Conservation (phyloP, 2,329 filamentous ascomycete species). For the Fusarium begoniae region DNA sequence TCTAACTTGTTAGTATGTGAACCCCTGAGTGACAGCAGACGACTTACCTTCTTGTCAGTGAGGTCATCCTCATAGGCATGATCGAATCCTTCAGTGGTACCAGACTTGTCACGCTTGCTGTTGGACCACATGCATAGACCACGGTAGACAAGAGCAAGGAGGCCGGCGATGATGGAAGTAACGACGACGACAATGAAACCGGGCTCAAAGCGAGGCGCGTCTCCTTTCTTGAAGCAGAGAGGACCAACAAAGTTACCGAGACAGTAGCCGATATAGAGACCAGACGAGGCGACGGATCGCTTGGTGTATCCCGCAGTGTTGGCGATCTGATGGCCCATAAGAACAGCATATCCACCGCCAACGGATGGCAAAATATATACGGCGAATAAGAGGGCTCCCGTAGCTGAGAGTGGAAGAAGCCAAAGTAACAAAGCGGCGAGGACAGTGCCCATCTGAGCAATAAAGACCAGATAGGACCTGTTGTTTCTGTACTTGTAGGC, state of each 20-base stretch:
- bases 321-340: slow-evolving; percentile 53
- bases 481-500: slow-evolving; percentile 49
- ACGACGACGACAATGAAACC: slow-evolving; percentile 53
- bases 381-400: slow-evolving; percentile 41
- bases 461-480: slow-evolving; percentile 51
- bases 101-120: slow-evolving; percentile 51
- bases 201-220: slow-evolving; percentile 51
- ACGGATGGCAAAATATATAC: slow-evolving; percentile 7
- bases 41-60: slow-evolving; percentile 52
- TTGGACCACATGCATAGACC: slow-evolving; percentile 56
- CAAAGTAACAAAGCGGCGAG: slow-evolving; percentile 38
- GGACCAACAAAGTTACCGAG: slow-evolving; percentile 58
- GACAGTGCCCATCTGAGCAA: slow-evolving; percentile 53
- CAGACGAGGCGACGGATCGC: slow-evolving; percentile 57
- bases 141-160: slow-evolving; percentile 55
- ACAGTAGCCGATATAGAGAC: slow-evolving; percentile 62
- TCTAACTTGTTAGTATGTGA: neutral
- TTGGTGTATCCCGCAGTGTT: slow-evolving; percentile 64
- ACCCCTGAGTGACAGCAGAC: fast-evolving
- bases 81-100: slow-evolving; percentile 58
- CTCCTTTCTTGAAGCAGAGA: slow-evolving; percentile 51
- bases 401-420: slow-evolving; percentile 24
- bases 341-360: slow-evolving; percentile 57
- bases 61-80: slow-evolving; percentile 63
- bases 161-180: slow-evolving; percentile 40